A percentile compares a stretch with the other conserved stretches of the same genome.
These are phyloP conservation scores for Colletotrichum magnum DNA, from an alignment of 2,329 filamentous ascomycete species.

Conservation along the genomic window DNA sequence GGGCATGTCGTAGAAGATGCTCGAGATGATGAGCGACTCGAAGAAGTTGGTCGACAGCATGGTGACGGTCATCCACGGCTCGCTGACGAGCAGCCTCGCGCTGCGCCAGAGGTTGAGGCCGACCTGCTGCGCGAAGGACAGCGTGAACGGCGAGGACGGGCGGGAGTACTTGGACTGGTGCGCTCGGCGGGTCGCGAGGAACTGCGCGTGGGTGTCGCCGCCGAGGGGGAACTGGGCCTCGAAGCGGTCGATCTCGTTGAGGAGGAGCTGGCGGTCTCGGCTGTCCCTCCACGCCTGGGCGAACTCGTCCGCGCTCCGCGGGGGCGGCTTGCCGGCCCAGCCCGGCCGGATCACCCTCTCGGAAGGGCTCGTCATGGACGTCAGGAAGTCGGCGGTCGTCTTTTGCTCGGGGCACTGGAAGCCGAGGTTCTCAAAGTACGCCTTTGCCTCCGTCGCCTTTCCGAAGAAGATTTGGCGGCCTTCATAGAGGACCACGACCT, in stretches of 20 bases:
- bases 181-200: constrained; percentile 12
- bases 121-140: constrained; percentile 63
- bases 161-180: constrained; percentile 44
- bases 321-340: constrained; percentile 19
- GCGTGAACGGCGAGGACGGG: constrained; percentile 62
- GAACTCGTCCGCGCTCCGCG: constrained; percentile 33
- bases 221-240: constrained; percentile 29
- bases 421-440: constrained; percentile 77
- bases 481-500: constrained; percentile 76
- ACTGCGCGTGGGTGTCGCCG: constrained; percentile 15
- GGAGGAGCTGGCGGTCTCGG: background rate
- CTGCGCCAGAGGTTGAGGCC: constrained; percentile 58
- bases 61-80: constrained; percentile 56
- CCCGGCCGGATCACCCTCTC: constrained; percentile 43
- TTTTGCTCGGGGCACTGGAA: constrained; percentile 69
- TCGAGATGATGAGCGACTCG: constrained; percentile 66
- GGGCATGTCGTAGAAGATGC: constrained; percentile 63
- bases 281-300: constrained; percentile 29
- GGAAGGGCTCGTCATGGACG: constrained; percentile 62
- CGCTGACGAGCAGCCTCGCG: constrained; percentile 55
- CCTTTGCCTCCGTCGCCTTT: constrained; percentile 68
- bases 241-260: constrained; percentile 24
- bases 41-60: constrained; percentile 60
- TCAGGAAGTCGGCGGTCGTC: constrained; percentile 82
- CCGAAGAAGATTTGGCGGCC: constrained; percentile 79